Evolutionary conservation across 306 rosid species (phyloP), one percentile per base, ranked within the genome.

Genomic region (Lotus japonicus): DNA sequence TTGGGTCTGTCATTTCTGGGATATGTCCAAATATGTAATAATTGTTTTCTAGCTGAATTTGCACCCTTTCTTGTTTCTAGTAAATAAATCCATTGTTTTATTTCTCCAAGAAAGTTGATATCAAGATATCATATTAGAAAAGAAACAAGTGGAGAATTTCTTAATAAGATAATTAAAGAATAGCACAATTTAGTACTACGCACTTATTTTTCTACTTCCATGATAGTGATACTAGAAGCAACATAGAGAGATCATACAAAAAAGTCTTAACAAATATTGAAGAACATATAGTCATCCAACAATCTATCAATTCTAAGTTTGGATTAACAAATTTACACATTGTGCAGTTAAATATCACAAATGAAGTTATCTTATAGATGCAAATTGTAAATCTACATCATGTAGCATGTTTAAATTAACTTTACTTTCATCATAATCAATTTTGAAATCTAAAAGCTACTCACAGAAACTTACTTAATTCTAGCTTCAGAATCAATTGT

Each of bases 41-140:
- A 61, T 53, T 41, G 68, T 51, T 59, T 52, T 68, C 23, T 64
- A 69, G 60, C 54, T 21, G 46, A 21, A 21, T 42, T 76, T 60
- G 64, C 41, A 53, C 9, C 59, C 15, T 43, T 43, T 52, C 13
- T 49, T 61, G 19, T 26, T 58, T 51, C 7, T 10, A 46, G 58
- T 52, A 58, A 38, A 59, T 42, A 58, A 36, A 51, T 12, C 12
- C 52, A 69, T 0, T 62, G 67, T 31, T 53, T 5, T 16, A n/a
- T 23, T 31, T 5, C 7, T 31, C 53, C 31, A 5, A 50, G 67
- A 48, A 26, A 33, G 13, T 64, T 45, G 38, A 64, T 28, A 33
- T 73, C 41, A 12, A 33, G 38, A 64, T 28, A 33, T 73, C 41
- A 12, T 44, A 15, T 54, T 38, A 54, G 35, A 31, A 43, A 31